Percentiles rank a stretch among this genome's conserved stretches.
Conservation (phyloP, 345 rosid species). For the Adansonia digitata region DNA sequence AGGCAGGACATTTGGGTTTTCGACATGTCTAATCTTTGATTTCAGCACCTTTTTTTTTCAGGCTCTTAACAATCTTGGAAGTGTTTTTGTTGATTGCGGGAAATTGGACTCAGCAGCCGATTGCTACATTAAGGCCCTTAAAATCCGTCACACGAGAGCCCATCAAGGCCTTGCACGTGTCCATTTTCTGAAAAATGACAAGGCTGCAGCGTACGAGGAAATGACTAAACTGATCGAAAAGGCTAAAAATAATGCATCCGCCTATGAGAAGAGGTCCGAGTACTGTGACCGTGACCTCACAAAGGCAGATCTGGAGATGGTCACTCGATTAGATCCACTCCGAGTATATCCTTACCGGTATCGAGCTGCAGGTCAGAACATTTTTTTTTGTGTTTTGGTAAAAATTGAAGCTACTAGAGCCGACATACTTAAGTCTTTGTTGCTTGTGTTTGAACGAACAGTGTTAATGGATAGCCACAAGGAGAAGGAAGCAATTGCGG, state of each 20-base stretch:
- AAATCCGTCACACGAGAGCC: conserved; percentile 89
- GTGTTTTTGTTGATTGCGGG: conserved; percentile 71
- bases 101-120: conserved; percentile 84
- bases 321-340: conserved; percentile 86
- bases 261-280: conserved; percentile 95
- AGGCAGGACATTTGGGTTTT: background rate
- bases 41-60: conserved; percentile 24
- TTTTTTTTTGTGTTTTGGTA: background rate
- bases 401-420: too few relatives aligned
- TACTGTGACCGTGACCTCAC: conserved; percentile 87
- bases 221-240: conserved; percentile 86
- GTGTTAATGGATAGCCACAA: conserved; percentile 89
- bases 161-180: conserved; percentile 99
- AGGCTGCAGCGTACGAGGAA: conserved; percentile 73
- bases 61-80: conserved; percentile 99
- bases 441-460: conserved; percentile 31
- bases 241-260: conserved; percentile 91
- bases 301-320: conserved; percentile 88
- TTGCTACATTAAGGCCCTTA: conserved; percentile 92
- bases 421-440: background rate
- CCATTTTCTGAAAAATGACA: conserved; percentile 71
- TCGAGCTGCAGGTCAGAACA: conserved; percentile 83
- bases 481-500: conserved; percentile 85
- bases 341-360: conserved; percentile 95
- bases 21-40: background rate